Conservation (phyloP, 208 protist species). For the Lotmaria passim region DNA sequence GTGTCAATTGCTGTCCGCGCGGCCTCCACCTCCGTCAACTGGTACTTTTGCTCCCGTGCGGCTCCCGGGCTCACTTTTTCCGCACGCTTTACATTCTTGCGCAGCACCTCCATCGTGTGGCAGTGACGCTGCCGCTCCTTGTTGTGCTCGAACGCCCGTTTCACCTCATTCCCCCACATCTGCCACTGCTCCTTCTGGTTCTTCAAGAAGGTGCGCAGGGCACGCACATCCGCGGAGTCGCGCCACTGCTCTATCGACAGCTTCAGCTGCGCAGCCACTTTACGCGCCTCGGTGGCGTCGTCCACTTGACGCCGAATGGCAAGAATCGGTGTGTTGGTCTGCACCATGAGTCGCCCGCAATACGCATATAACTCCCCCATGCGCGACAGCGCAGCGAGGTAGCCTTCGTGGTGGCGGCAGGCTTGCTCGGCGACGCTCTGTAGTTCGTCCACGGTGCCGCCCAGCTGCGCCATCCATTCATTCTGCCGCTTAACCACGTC, state of each 20-base stretch:
- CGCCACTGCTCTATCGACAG: conserved; percentile 13
- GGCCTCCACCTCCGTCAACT: neutral
- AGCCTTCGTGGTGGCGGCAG: neutral
- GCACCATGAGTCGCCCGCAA: conserved; percentile 10
- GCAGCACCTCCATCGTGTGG: neutral
- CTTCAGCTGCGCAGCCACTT: neutral
- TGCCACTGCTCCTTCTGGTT: conserved; percentile 6
- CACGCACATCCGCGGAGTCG: neutral
- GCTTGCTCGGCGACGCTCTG: conserved; percentile 11
- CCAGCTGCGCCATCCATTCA: neutral
- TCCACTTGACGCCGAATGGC: neutral
- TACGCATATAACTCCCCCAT: conserved; percentile 10
- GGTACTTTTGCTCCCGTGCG: neutral
- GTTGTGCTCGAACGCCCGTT: neutral
- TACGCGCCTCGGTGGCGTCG: neutral
- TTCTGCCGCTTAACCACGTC: neutral
- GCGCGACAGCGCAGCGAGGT: neutral
- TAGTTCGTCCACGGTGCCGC: conserved; percentile 2
- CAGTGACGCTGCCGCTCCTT: neutral
- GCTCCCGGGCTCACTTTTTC: neutral
- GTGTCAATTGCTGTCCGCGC: neutral
- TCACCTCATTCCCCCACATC: conserved; percentile 3
- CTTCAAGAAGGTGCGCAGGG: neutral
- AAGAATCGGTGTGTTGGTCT: neutral
- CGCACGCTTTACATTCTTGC: neutral